These are phyloP conservation scores for Jaminaea rosea DNA, from an alignment of 1,284 basidiomycete genomes.

Conservation along the genomic window DNA sequence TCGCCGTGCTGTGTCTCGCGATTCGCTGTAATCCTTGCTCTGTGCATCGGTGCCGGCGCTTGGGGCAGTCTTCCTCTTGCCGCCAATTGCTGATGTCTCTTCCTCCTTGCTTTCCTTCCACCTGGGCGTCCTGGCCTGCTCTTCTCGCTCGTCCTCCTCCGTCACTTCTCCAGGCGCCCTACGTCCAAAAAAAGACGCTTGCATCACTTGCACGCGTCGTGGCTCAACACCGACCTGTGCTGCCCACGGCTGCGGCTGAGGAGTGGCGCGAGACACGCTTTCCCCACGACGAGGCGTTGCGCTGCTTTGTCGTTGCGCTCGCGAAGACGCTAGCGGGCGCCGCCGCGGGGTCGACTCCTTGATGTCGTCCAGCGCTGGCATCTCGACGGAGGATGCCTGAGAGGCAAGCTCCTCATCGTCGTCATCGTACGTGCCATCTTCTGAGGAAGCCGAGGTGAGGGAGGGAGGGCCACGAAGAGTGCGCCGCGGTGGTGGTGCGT, in stretches of 20 bases:
- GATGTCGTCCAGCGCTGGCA: background rate
- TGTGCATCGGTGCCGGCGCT: no score
- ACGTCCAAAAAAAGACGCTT: slow-evolving; percentile 46
- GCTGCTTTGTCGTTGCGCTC: no score
- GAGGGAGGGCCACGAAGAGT: slow-evolving; percentile 12
- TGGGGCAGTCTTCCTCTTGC: background rate
- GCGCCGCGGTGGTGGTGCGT: slow-evolving; percentile 14
- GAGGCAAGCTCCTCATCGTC: slow-evolving; percentile 16
- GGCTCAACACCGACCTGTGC: slow-evolving; percentile 19
- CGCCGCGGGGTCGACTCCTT: background rate
- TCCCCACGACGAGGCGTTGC: background rate
- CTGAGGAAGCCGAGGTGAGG: slow-evolving; percentile 6
- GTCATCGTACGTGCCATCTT: slow-evolving; percentile 15
- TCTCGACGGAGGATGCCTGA: background rate
- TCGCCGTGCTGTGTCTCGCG: no score
- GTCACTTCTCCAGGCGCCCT: slow-evolving; percentile 2
- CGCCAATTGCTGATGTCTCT: background rate
- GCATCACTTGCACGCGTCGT: slow-evolving; percentile 44
- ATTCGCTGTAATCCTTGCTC: no score
- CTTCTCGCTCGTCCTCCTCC: no score
- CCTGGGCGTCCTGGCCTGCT: slow-evolving; percentile 3
- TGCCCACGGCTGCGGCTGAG: slow-evolving; percentile 13
- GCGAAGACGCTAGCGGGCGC: no score
- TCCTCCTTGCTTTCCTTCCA: background rate
- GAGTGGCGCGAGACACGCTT: background rate